Conservation (phyloP, 2,329 filamentous ascomycete genomes). For the Lasiodiplodia sp. region DNA sequence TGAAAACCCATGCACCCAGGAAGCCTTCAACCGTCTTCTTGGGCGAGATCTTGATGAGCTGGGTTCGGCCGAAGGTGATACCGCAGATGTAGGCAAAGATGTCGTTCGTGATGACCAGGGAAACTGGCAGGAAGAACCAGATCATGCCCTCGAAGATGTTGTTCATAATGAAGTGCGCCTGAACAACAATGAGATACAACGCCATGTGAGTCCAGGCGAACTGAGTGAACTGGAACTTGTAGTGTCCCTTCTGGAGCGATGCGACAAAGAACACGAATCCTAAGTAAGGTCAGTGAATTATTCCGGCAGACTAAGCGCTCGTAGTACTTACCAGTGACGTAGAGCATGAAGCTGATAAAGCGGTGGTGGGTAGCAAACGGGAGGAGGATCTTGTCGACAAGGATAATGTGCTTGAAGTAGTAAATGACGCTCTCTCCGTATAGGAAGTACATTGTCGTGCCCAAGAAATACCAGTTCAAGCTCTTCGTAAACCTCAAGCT, state of each 20-base stretch:
- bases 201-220: constrained; percentile 99
- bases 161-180: constrained; percentile 99
- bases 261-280: constrained; percentile 98
- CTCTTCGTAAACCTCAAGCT: constrained; percentile 94
- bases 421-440: constrained; percentile 99
- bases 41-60: constrained; percentile 95
- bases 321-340: constrained; percentile 80
- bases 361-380: constrained; percentile 96
- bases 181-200: constrained; percentile 94
- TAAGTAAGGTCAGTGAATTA: constrained; percentile 45
- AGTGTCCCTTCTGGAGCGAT: constrained; percentile 92
- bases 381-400: constrained; percentile 91
- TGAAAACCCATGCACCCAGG: constrained; percentile 95
- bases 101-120: constrained; percentile 96
- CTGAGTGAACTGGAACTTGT: constrained; percentile 98
- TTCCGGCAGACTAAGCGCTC: neutral
- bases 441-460: constrained; percentile 98
- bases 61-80: constrained; percentile 94
- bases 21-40: constrained; percentile 99
- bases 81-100: constrained; percentile 98
- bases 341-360: constrained; percentile 98
- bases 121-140: constrained; percentile 97
- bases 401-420: constrained; percentile 98
- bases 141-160: constrained; percentile 99
- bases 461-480: constrained; percentile 98